Evolutionary conservation across 768 basidiomycete species (phyloP), one percentile per base, ranked within the genome.

Genomic region (Macrolepiota dolichaula): DNA sequence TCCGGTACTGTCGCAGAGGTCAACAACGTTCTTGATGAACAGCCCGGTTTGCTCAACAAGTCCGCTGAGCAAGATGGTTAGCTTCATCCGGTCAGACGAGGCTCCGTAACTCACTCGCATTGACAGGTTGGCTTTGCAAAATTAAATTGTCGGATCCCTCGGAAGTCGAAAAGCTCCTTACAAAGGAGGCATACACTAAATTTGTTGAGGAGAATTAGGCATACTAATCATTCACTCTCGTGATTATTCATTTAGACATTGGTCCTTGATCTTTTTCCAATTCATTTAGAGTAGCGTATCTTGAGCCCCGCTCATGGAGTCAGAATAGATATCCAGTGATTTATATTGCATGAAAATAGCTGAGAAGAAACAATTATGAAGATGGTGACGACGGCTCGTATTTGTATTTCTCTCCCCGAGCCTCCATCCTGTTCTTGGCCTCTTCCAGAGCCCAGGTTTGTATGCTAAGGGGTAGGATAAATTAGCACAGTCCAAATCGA

Each of bases 41-140:
- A 88, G 70, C 94, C 96, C 1, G 84, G 86, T 19, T 76, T 98
- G 44, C 77, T 99, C 54, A 98, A 98, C 82, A 93, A 92, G 73
- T 87, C 87, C 10, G 85, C 94, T 0, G 90, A 96, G 70, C 81
- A 84, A 25, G 78, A 92, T 70, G 96, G 96, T 95, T 65, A 66
- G 82, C 65, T 19, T 47, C 11, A 12, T 32, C 42, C 35, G 29
- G 42, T 37, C 46, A 32, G 25, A 32, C 35, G 19, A 53, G 44
- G 22, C 35, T 2, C 11, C 11, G 7, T 37, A 47, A 1, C 3
- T 24, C 24, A 55, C 25, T 27, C 29, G 22, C 19, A 32, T n/a
- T 22, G 9, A 6, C 64, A 98, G 96, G 96, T 59, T 99, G 96
- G 96, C 85, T 99, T 50, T 95, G 90, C 86, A 96, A 92, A 80